Conservation (phyloP, 1,284 basidiomycete genomes). For the Pascua sp. region DNA sequence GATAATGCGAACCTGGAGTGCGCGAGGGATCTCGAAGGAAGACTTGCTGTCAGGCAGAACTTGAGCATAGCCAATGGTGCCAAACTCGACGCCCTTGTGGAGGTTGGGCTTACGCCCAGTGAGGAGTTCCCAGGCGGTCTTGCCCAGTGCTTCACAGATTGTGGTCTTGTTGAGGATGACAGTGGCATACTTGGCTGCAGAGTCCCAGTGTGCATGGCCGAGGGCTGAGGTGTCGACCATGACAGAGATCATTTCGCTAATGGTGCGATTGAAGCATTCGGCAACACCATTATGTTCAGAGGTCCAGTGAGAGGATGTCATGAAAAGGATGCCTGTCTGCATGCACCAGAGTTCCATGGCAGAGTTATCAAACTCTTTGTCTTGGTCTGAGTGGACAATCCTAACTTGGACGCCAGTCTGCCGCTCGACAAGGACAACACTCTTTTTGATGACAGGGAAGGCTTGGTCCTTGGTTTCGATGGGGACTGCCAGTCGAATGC, state of each 20-base stretch:
- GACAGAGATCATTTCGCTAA: constrained; percentile 21
- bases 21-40: not conserved
- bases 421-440: not conserved
- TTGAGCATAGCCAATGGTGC: too few relatives aligned
- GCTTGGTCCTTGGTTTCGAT: not conserved
- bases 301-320: constrained; percentile 16
- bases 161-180: constrained; percentile 14
- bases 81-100: too few relatives aligned
- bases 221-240: constrained; percentile 8
- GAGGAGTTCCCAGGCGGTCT: constrained; percentile 4
- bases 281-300: constrained; percentile 38
- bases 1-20: not conserved
- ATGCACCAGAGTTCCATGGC: not conserved
- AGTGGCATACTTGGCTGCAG: constrained; percentile 5
- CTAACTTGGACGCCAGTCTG: not conserved
- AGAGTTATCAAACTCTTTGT: constrained; percentile 1
- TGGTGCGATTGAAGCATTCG: constrained; percentile 30
- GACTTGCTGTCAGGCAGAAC: not conserved
- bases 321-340: constrained; percentile 2
- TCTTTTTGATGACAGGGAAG: not conserved
- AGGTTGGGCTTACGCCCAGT: constrained; percentile 2
- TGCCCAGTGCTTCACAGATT: constrained; percentile 1
- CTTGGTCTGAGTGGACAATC: constrained; percentile 2
- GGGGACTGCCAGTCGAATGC: not conserved
- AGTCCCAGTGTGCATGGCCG: constrained; percentile 11